Evolutionary conservation across 768 basidiomycete species (phyloP).

Genomic region (Saitozyma podzolica): DNA sequence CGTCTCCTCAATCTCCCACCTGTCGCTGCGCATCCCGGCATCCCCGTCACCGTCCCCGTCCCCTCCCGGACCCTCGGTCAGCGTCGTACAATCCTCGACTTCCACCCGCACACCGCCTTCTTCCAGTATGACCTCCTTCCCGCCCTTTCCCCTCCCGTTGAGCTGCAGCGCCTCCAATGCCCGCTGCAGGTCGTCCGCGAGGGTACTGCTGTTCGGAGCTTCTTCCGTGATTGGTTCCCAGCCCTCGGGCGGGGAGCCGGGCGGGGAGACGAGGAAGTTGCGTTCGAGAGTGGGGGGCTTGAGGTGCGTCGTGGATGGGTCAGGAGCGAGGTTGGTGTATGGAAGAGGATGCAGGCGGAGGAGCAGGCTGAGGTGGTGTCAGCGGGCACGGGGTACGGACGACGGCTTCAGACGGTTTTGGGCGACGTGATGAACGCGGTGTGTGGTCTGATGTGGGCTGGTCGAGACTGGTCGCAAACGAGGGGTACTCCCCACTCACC

Average conservation of each 20-base stretch:
- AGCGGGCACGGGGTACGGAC: neutral
- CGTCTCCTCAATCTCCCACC: slow-evolving; percentile 14
- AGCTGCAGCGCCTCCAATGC: slow-evolving; percentile 72
- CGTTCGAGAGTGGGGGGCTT: slow-evolving; percentile 78
- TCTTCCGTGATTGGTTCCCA: slow-evolving; percentile 93
- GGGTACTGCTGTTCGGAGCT: slow-evolving; percentile 76
- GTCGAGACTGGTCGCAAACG: too few species aligned
- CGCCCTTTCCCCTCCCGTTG: slow-evolving; percentile 22
- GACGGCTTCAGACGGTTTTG: too few species aligned
- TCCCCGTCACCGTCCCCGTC: neutral
- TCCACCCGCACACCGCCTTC: slow-evolving; percentile 39
- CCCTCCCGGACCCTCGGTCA: neutral
- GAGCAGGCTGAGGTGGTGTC: slow-evolving; percentile 51
- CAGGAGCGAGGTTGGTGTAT: slow-evolving; percentile 40
- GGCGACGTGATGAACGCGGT: too few species aligned
- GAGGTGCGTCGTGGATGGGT: slow-evolving; percentile 56
- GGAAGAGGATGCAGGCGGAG: slow-evolving; percentile 45
- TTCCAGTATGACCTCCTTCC: slow-evolving; percentile 41
- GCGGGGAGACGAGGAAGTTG: slow-evolving; percentile 97
- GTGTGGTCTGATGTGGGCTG: too few species aligned
- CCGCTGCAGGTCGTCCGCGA: slow-evolving; percentile 82
- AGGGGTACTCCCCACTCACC: too few species aligned
- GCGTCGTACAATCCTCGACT: slow-evolving; percentile 23
- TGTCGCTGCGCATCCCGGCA: slow-evolving; percentile 4
- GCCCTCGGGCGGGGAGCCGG: slow-evolving; percentile 93